Evolutionary conservation across 2,329 filamentous ascomycete genomes (phyloP), one percentile per base, ranked within the genome.

Genomic region (Diaporthe amygdali): DNA sequence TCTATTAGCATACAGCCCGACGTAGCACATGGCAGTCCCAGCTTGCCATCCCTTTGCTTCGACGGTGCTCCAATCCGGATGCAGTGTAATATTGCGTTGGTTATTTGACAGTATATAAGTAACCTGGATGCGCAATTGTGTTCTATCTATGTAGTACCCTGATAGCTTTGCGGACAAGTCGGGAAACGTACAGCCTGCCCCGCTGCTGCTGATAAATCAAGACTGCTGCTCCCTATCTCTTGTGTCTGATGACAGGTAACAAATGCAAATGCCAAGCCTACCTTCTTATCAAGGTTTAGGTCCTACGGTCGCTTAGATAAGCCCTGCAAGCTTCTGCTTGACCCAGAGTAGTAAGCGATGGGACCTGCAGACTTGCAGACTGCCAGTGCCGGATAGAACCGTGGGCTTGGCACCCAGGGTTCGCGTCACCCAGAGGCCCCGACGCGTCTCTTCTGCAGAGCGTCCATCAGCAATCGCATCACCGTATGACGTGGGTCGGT

Each of bases 241-340:
- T 12, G 39, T 37, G 22, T 32, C 14, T 7, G 0, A 15, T 64
- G 59, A 64, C 59, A 64, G 20, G 6, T 49, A 20, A 37, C 14
- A 34, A 64, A 64, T 25, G 59, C 20, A 64, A 64, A 64, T 37
- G 59, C 59, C 59, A 64, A 64, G 59, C 41, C 55, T 7, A 1
- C 1, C 12, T 17, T 17, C 12, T 64, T 49, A 64, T 64, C 59
- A 64, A 64, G 30, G 30, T 49, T 64, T 63, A 8, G 27, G 41
- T 15, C n/a, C 41, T 63, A 27, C 56, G 34, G n/a, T 68, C 66
- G 66, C 66, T 68, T 56, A 68, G 66, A 68, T 56, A 56, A 68
- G 51, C 66, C 66, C 30, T 49, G 39, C 52, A 7, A 25, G 5
- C 46, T 20, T 8, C n/a, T 22, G 22, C 61, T 27, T 47, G 41